Base-by-base conservation (phyloP, 306 rosid species). In the Cicer cuneatum region DNA sequence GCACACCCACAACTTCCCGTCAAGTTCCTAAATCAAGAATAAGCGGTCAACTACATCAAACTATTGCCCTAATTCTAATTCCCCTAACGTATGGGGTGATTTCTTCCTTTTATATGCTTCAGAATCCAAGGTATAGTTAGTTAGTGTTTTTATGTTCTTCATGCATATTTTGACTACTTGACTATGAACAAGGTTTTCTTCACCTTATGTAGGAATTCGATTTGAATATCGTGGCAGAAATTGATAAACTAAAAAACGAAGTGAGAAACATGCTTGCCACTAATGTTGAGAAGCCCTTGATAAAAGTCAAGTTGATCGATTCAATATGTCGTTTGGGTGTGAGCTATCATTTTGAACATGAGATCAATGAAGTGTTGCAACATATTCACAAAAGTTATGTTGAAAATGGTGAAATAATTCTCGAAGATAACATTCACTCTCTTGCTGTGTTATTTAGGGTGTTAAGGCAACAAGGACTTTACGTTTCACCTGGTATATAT, bases 241-340 rank as follows among this genome's bases (percentile, higher is more conserved):
- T 82, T 43, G 38, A 71, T 14, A 12, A 59, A 9, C 40, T 84
- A 51, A 85, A 80, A 69, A 54, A 54, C 7, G 11, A 66, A 29
- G 85, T 86, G 79, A 84, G 69, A 45, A 80, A 71, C 14, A 78
- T 69, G 71, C 80, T 82, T 37, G 15, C 8, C 2, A 21, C 69
- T 19, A 12, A 54, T 0, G 38, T 1, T 10, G 82, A 56, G 10
- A 59, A 74, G 5, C 56, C 75, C 1, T 63, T 57, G 6, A 42
- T 29, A 0, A 75, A 61, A 33, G 16, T 83, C 12, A 21, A 74
- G n/a, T 43, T 83, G 13, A 73, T 89, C 9, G 87, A 89, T 54
- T 54, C 85, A 62, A 72, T 86, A 12, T 91, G 80, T 2, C 85
- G 89, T 10, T 77, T 84, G 38, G 90, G 88, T 3, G 68, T 15